Percentiles rank a stretch among this genome's conserved stretches.
Conservation (phyloP, 108 stramenopile species). For the Nitzschia sp. region DNA sequence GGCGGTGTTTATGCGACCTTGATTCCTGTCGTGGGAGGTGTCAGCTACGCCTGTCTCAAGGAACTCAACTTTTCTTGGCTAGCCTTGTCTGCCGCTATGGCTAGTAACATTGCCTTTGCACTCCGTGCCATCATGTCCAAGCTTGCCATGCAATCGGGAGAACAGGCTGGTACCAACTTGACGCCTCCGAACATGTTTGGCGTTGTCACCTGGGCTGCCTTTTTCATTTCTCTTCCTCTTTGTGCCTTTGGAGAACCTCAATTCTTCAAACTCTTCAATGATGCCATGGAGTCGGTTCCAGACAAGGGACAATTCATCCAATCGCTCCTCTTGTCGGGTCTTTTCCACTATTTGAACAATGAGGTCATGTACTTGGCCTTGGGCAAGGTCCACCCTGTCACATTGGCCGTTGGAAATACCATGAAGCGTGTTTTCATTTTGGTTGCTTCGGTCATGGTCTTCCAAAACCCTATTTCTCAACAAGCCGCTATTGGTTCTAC, state of each 20-base stretch:
- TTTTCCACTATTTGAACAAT: constrained; percentile 94
- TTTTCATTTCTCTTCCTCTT: constrained; percentile 74
- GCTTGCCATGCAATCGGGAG: constrained; percentile 58
- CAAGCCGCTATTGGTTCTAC: constrained; percentile 77
- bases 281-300: constrained; percentile 34
- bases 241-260: constrained; percentile 65
- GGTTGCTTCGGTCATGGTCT: constrained; percentile 90
- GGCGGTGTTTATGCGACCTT: constrained; percentile 74
- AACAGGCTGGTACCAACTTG: constrained; percentile 58
- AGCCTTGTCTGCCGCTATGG: constrained; percentile 89
- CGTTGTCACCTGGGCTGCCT: constrained; percentile 80
- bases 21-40: constrained; percentile 88
- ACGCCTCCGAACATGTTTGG: constrained; percentile 90
- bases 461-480: constrained; percentile 80
- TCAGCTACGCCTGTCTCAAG: constrained; percentile 86
- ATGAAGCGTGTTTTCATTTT: constrained; percentile 97
- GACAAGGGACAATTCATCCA: constrained; percentile 37
- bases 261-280: constrained; percentile 47
- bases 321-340: constrained; percentile 72
- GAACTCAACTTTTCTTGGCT: constrained; percentile 88
- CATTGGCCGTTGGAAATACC: constrained; percentile 94
- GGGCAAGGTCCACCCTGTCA: constrained; percentile 87
- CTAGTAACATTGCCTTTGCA: constrained; percentile 88
- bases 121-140: constrained; percentile 88
- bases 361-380: constrained; percentile 95